Evolutionary conservation across 140 eudicot genomes (phyloP).

Genomic region (Erigeron philadelphicus): DNA sequence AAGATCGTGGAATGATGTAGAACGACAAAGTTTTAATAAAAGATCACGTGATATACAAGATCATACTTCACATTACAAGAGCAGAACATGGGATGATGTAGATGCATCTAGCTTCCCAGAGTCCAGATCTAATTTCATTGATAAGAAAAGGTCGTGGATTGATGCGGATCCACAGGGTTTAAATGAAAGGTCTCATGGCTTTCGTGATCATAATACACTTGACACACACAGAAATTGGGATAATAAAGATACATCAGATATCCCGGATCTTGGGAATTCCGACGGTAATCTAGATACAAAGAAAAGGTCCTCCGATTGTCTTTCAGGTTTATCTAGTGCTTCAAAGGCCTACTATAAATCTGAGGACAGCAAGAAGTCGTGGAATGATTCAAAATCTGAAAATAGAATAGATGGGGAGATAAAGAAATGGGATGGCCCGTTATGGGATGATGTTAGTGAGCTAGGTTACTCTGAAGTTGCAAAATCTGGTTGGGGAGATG

Average conservation of each 20-base stretch:
- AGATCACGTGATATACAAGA: conserved; percentile 12
- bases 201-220: not conserved
- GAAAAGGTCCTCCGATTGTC: conserved; percentile 31
- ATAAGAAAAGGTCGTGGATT: conserved; percentile 5
- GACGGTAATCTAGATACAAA: not conserved
- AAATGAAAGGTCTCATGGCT: not conserved
- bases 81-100: conserved; percentile 1
- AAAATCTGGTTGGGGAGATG: conserved; percentile 15
- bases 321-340: conserved; percentile 14
- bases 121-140: conserved; percentile 12
- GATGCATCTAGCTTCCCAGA: conserved; percentile 19
- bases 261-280: not conserved
- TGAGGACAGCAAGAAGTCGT: conserved; percentile 13
- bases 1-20: conserved; percentile 16
- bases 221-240: conserved; percentile 1
- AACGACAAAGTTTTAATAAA: conserved; percentile 14
- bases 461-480: conserved; percentile 1
- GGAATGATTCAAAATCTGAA: conserved; percentile 15
- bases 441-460: conserved; percentile 27
- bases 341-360: not conserved
- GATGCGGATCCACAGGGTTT: not conserved
- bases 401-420: conserved; percentile 1
- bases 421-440: conserved; percentile 25
- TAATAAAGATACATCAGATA: not conserved
- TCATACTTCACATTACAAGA: conserved; percentile 18